Evolutionary conservation across 257 asterid species (phyloP).

Genomic region (Fraxinus excelsior): DNA sequence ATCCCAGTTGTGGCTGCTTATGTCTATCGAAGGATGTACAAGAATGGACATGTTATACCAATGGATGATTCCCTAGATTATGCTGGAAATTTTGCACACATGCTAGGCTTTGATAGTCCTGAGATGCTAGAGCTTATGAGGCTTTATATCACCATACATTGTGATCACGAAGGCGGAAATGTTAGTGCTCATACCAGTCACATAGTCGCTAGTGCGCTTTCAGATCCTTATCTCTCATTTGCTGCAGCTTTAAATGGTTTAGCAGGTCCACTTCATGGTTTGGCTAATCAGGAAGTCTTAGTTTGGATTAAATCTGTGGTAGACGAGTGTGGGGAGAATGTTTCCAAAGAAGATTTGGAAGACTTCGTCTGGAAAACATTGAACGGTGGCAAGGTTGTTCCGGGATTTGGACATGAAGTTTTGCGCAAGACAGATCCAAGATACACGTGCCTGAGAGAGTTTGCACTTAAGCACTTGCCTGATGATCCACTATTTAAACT

Average conservation of each 20-base stretch:
- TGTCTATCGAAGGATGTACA: constrained; percentile 84
- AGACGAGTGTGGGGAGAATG: constrained; percentile 88
- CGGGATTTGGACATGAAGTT: constrained; percentile 63
- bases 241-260: constrained; percentile 98
- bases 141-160: constrained; percentile 94
- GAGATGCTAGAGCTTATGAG: constrained; percentile 96
- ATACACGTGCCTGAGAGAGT: constrained; percentile 56
- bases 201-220: constrained; percentile 93
- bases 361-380: constrained; percentile 91
- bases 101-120: constrained; percentile 86
- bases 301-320: constrained; percentile 94
- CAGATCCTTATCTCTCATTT: constrained; percentile 97
- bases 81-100: constrained; percentile 90
- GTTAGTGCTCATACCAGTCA: constrained; percentile 99
- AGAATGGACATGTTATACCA: constrained; percentile 74
- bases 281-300: constrained; percentile 97
- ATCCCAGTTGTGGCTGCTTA: constrained; percentile 85
- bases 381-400: constrained; percentile 76
- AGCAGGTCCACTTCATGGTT: constrained; percentile 99
- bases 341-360: constrained; percentile 73
- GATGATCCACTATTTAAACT: constrained; percentile 55
- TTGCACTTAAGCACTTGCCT: constrained; percentile 57
- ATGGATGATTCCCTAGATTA: constrained; percentile 85
- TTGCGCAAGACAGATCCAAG: constrained; percentile 59
- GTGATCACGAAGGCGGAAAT: constrained; percentile 99